Evolutionary conservation across 352 stramenopile species (phyloP).

Genomic region (Globisporangium solare): DNA sequence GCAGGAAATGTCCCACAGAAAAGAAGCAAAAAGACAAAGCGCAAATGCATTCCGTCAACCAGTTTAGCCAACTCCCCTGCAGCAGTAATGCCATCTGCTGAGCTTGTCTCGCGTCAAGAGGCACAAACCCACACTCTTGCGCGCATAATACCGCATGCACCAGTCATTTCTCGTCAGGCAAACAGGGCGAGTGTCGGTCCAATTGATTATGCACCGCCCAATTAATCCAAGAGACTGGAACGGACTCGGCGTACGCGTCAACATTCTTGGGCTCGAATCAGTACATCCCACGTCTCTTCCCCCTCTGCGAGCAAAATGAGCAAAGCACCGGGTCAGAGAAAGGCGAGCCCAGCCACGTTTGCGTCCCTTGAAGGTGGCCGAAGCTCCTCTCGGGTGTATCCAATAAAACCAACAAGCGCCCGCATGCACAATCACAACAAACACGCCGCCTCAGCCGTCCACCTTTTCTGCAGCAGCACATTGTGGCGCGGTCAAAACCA

Average conservation of each 20-base stretch:
- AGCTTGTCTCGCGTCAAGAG: conserved; percentile 3
- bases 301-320: neutral
- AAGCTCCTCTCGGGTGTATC: too few relatives aligned
- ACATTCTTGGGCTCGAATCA: neutral
- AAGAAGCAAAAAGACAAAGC: neutral
- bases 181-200: too few relatives aligned
- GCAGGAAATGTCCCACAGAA: neutral
- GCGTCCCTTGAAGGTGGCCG: too few relatives aligned
- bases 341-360: neutral
- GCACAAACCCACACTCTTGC: neutral
- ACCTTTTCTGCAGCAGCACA: neutral
- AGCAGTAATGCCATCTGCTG: conserved; percentile 13
- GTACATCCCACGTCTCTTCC: neutral
- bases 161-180: conserved; percentile 1
- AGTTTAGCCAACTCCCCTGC: neutral
- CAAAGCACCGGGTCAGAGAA: neutral
- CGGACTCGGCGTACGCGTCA: neutral
- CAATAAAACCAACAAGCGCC: too few relatives aligned
- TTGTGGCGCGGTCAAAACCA: neutral
- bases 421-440: too few relatives aligned
- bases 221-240: conserved; percentile 4
- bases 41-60: neutral
- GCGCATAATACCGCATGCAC: neutral
- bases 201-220: conserved; percentile 8
- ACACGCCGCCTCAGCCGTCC: too few relatives aligned